phyloP scores from a whole-genome alignment of 495 filamentous ascomycete genomes.

The Trichocladium antarcticum region DNA sequence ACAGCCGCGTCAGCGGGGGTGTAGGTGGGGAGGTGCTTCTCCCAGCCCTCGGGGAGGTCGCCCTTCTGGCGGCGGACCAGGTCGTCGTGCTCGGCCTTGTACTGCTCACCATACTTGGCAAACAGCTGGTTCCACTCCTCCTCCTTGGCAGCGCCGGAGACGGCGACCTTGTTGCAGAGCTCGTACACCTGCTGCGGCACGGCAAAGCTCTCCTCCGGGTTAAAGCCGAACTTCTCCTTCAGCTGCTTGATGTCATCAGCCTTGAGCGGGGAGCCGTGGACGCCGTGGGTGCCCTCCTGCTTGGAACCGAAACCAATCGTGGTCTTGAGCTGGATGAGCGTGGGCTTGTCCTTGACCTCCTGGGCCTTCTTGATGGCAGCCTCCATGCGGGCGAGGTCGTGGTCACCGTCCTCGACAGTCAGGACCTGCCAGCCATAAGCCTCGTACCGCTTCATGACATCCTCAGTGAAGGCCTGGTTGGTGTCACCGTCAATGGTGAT shows the following conservation, averaged over 20 bases:
- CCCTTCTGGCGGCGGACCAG: conserved; percentile 70
- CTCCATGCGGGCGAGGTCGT: conserved; percentile 81
- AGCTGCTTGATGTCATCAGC: conserved; percentile 81
- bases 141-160: conserved; percentile 80
- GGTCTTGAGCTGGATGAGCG: conserved; percentile 92
- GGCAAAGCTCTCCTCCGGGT: conserved; percentile 85
- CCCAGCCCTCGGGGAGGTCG: conserved; percentile 91
- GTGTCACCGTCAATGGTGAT: conserved; percentile 90
- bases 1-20: conserved; percentile 75
- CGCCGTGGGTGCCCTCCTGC: conserved; percentile 83
- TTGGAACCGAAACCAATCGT: conserved; percentile 96
- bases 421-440: conserved; percentile 93
- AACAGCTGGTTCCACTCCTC: conserved; percentile 93
- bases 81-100: conserved; percentile 67
- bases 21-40: conserved; percentile 87
- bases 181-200: conserved; percentile 95
- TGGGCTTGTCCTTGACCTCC: conserved; percentile 88
- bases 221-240: conserved; percentile 90
- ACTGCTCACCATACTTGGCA: conserved; percentile 66
- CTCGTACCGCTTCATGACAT: conserved; percentile 91
- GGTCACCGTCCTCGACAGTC: conserved; percentile 79
- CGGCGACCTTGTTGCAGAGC: conserved; percentile 66
- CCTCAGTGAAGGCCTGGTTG: conserved; percentile 92
- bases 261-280: conserved; percentile 94
- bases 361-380: conserved; percentile 74